Percentiles rank a stretch among this genome's conserved stretches.
Conservation (phyloP, 352 stramenopile species). For the Phytophthora nicotianae region DNA sequence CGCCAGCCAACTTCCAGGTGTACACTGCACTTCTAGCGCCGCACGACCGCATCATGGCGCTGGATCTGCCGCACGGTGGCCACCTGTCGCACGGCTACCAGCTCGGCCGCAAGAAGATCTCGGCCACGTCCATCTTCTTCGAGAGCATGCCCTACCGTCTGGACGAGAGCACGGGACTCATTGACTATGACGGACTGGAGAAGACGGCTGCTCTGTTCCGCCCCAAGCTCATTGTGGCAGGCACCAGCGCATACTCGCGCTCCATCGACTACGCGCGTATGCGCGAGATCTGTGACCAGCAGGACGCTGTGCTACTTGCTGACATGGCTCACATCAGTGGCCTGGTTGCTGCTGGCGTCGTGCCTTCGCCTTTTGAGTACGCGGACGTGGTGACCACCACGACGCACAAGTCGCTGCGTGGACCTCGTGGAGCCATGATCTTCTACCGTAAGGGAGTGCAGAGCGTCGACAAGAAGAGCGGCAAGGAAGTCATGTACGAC, state of each 20-base stretch:
- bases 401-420: slow-evolving; percentile 99
- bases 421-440: slow-evolving; percentile 99
- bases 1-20: slow-evolving; percentile 99
- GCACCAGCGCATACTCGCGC: slow-evolving; percentile 98
- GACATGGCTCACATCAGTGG: slow-evolving; percentile 99
- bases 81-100: slow-evolving; percentile 99
- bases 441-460: slow-evolving; percentile 98
- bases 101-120: slow-evolving; percentile 99
- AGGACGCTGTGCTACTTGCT: slow-evolving; percentile 96
- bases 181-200: slow-evolving; percentile 99
- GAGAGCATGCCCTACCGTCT: slow-evolving; percentile 99
- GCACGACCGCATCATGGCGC: slow-evolving; percentile 98
- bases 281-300: slow-evolving; percentile 93
- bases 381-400: slow-evolving; percentile 99
- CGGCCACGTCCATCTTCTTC: slow-evolving; percentile 98
- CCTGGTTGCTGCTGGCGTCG: slow-evolving; percentile 95
- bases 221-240: slow-evolving; percentile 98
- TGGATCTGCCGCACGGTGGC: slow-evolving; percentile 98
- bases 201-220: slow-evolving; percentile 93
- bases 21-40: slow-evolving; percentile 98
- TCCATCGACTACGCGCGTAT: slow-evolving; percentile 99
- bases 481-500: slow-evolving; percentile 93
- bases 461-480: slow-evolving; percentile 95
- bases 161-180: slow-evolving; percentile 95
- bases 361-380: slow-evolving; percentile 98